Evolutionary conservation across 2,329 filamentous ascomycete species (phyloP), one percentile per base, ranked within the genome.

Genomic region (Phialophora chinensis): DNA sequence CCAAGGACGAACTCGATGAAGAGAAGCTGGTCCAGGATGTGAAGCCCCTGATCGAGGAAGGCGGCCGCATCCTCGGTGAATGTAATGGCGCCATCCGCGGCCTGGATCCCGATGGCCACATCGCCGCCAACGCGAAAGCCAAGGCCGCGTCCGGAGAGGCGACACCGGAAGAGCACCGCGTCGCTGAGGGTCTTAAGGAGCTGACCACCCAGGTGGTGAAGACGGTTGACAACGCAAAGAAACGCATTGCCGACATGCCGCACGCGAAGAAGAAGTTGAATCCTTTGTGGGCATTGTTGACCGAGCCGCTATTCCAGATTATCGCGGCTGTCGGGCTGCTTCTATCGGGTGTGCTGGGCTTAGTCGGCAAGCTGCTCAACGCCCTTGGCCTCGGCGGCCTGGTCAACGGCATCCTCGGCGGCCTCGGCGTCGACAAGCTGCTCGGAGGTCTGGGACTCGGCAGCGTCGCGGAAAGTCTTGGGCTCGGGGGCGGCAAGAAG

Each of bases 231-330:
- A 89, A 90, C 70, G 91, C 91, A 29, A 95, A 93, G 87, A 91
- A 90, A 82, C 91, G 91, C 83, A 91, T 97, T 68, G 88, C 91
- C 75, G 91, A 91, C 75, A 95, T 97, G 91, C 93, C 93, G 5
- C 91, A 96, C 72, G 93, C 92, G 52, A 96, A 97, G 89, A 94
- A 96, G 85, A 89, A 94, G 83, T 85, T 97, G 67, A 97, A 94
- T 81, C 93, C 93, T 11, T 87, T 97, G 33, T 96, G 93, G 92
- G 88, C 83, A 33, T 83, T 97, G 57, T 82, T 95, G 71, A 88
- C 88, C 42, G 92, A 97, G 83, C 93, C 93, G 11, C 83, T 97
- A 25, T 92, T 93, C 85, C 93, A 97, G 85, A 97, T 97, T 76
- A 86, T 97, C 57, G 92, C 93, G 8, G 93, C 91, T 11, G 93